phyloP scores from a whole-genome alignment of 225 moss, liverwort and hornwort genomes.

The Antitrichia curtipendula region DNA sequence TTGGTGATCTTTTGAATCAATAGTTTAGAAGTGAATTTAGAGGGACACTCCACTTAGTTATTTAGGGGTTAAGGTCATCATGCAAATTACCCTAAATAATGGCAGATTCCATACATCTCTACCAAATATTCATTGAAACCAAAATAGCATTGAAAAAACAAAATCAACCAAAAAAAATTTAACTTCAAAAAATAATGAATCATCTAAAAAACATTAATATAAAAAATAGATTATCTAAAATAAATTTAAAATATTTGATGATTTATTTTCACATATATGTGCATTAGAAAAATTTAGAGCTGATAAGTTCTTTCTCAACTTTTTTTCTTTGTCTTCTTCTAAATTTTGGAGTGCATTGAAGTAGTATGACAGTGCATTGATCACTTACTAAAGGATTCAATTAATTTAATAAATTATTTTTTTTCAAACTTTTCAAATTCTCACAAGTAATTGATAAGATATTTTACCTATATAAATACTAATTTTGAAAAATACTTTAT shows the following conservation, averaged over 20 bases:
- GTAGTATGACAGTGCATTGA: accelerated
- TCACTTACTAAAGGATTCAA: not conserved
- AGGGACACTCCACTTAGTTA: not conserved
- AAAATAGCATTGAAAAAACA: not conserved
- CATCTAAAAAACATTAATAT: not conserved
- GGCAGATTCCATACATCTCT: accelerated
- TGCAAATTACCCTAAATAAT: not conserved
- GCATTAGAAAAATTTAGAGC: not conserved
- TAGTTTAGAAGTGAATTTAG: not conserved
- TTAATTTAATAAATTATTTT: not conserved
- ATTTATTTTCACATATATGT: not conserved
- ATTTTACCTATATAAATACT: not conserved
- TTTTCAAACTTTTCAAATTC: not conserved
- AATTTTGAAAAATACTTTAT: accelerated
- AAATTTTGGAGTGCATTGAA: not conserved
- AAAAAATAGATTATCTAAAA: too few relatives aligned
- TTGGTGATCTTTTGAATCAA: not conserved
- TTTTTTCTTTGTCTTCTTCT: not conserved
- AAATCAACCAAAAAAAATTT: not conserved
- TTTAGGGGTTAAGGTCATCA: not conserved
- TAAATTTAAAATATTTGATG: not conserved
- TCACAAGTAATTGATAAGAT: not conserved
- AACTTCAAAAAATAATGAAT: not conserved
- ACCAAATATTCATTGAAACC: not conserved
- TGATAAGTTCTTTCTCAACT: not conserved